Conservation (phyloP, 495 filamentous ascomycete genomes). For the Gamarada debralockiae region DNA sequence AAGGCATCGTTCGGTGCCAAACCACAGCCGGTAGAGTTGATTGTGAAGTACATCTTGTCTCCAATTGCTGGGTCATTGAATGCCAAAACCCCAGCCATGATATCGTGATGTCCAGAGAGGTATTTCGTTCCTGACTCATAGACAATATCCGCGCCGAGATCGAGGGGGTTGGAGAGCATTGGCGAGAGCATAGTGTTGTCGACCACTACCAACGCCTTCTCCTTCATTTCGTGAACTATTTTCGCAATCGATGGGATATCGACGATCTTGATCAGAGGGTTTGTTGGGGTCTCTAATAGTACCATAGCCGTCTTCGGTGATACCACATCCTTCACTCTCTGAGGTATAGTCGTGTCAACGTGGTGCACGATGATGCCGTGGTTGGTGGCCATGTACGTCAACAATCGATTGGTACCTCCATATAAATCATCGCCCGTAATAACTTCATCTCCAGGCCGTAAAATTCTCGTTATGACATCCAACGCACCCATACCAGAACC, state of each 20-base stretch:
- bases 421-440: conserved; percentile 96
- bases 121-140: conserved; percentile 99
- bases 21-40: conserved; percentile 93
- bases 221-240: conserved; percentile 71
- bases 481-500: conserved; percentile 95
- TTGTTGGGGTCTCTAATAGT: conserved; percentile 92
- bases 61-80: conserved; percentile 77
- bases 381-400: conserved; percentile 78
- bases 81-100: conserved; percentile 96
- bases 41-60: conserved; percentile 90
- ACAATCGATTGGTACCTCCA: conserved; percentile 88
- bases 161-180: conserved; percentile 84
- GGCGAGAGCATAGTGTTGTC: conserved; percentile 99
- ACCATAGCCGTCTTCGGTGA: conserved; percentile 88
- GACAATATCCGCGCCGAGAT: conserved; percentile 90
- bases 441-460: conserved; percentile 93
- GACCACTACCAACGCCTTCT: conserved; percentile 79
- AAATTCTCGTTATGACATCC: conserved; percentile 92
- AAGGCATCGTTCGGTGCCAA: conserved; percentile 93
- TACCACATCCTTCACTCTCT: conserved; percentile 63
- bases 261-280: conserved; percentile 96
- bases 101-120: conserved; percentile 94
- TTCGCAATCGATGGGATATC: conserved; percentile 78
- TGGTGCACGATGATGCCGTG: conserved; percentile 90
- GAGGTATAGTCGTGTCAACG: conserved; percentile 81